phyloP scores from a whole-genome alignment of 108 stramenopile species.

The Conticribra guillardii region DNA sequence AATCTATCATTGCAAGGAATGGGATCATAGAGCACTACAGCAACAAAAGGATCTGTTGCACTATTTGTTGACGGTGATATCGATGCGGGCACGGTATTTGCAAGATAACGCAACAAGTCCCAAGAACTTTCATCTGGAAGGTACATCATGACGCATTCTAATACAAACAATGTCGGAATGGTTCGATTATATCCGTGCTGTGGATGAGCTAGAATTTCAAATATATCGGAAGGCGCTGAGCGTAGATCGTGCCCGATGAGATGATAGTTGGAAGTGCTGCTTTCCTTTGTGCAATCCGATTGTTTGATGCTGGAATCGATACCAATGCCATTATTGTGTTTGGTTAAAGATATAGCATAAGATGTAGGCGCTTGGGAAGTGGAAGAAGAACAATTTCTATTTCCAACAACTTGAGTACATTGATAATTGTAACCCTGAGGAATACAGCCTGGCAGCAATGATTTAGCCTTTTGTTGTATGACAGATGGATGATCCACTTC shows the following conservation, averaged over 20 bases:
- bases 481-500: slow-evolving; percentile 86
- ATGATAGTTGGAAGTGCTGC: slow-evolving; percentile 52
- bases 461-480: slow-evolving; percentile 62
- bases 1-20: slow-evolving; percentile 68
- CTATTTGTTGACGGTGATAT: slow-evolving; percentile 1
- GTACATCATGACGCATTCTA: slow-evolving; percentile 89
- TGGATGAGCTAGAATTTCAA: slow-evolving; percentile 54
- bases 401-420: slow-evolving; percentile 24
- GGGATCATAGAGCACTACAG: slow-evolving; percentile 73
- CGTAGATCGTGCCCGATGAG: slow-evolving; percentile 68
- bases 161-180: slow-evolving; percentile 68
- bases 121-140: slow-evolving; percentile 55
- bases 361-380: slow-evolving; percentile 17
- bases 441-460: slow-evolving; percentile 30
- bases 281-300: no score
- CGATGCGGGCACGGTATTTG: slow-evolving; percentile 3
- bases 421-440: slow-evolving; percentile 29
- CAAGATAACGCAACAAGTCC: slow-evolving; percentile 35
- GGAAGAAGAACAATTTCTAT: background rate
- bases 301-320: no score
- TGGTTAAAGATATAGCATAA: slow-evolving; percentile 15
- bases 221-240: slow-evolving; percentile 44
- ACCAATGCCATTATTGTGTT: background rate
- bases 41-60: slow-evolving; percentile 25
- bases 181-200: slow-evolving; percentile 36